Evolutionary conservation across 768 basidiomycete species (phyloP).

Genomic region (Chalciporus chontae): DNA sequence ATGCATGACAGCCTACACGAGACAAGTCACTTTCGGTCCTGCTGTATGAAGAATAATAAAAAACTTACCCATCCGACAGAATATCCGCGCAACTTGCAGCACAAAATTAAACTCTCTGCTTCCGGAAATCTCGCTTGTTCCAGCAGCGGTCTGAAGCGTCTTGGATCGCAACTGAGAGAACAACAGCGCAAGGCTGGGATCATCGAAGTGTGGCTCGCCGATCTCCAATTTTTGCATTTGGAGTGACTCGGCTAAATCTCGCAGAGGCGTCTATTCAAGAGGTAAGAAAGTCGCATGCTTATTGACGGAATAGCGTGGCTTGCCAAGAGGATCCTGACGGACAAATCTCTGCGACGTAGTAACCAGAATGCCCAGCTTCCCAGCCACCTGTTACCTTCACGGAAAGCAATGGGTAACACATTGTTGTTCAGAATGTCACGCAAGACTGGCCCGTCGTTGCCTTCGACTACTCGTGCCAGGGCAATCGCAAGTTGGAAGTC

Average conservation of each 20-base stretch:
- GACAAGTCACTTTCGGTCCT: constrained; percentile 3
- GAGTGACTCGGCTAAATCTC: constrained; percentile 61
- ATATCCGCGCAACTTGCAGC: constrained; percentile 88
- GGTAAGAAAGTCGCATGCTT: background rate
- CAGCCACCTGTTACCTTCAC: constrained; percentile 87
- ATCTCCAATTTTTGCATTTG: constrained; percentile 59
- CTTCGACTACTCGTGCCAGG: constrained; percentile 80
- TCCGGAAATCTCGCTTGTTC: constrained; percentile 87
- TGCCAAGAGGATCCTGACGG: constrained; percentile 88
- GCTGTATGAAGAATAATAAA: background rate
- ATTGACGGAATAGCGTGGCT: constrained; percentile 22
- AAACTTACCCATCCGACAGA: constrained; percentile 86
- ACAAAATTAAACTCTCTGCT: constrained; percentile 93
- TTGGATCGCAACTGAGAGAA: constrained; percentile 88
- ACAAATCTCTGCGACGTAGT: constrained; percentile 80
- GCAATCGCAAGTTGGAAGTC: constrained; percentile 92
- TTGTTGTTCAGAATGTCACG: constrained; percentile 64
- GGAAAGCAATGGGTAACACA: constrained; percentile 82
- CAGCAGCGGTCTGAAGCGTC: constrained; percentile 90
- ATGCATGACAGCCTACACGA: constrained; percentile 76
- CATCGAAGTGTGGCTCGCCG: constrained; percentile 87
- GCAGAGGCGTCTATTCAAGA: constrained; percentile 61
- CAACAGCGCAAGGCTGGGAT: constrained; percentile 86
- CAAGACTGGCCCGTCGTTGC: constrained; percentile 77
- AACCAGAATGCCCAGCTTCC: constrained; percentile 97